Base-by-base conservation (phyloP, 2,329 filamentous ascomycete species). In the Exophiala sp. region DNA sequence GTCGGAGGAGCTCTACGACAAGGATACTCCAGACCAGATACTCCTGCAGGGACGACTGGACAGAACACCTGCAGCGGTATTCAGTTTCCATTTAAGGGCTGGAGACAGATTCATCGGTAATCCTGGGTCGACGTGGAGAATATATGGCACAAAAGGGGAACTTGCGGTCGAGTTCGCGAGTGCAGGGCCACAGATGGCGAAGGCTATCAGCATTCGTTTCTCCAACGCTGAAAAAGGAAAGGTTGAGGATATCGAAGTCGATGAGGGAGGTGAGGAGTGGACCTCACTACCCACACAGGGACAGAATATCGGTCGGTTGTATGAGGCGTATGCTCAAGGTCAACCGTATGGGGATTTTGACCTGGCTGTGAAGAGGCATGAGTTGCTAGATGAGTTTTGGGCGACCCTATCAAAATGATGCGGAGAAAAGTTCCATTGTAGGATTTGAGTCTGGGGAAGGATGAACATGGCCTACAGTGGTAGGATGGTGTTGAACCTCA, bases 271-370 rank as follows among this genome's bases (percentile, higher is more conserved):
- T 11, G 72, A 74, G 2, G 78, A 74, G 67, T 77, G 77, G 62
- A 69, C 74, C 9, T 71, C 74, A 9, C 55, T 82, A 14, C 74
- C 78, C 0, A 34, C 73, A 1, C 61, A 68, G 2, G 74, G 72
- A 1, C 71, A 78, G 48, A 78, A 75, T 58, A 76, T 85, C 24
- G 82, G 74, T 0, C 73, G 72, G 16, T 61, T 83, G 0, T 86
- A 85, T 66, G 82, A 86, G 61, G 72, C 71, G 1, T 82, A 76
- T 68, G 78, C 78, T 4, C n/a, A 58, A 65, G 20, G 58, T 71
- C 12, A 62, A 72, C n/a, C 62, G 71, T 68, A 70, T 57, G 77
- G 72, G 43, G 65, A 71, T 14, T 76, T 76, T 64, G 71, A 71
- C 38, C 66, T 73, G 50, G 79, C 78, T 0, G 60, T 78, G 3